Conservation (phyloP, 345 rosid genomes). For the Eucalyptus dawsonii region DNA sequence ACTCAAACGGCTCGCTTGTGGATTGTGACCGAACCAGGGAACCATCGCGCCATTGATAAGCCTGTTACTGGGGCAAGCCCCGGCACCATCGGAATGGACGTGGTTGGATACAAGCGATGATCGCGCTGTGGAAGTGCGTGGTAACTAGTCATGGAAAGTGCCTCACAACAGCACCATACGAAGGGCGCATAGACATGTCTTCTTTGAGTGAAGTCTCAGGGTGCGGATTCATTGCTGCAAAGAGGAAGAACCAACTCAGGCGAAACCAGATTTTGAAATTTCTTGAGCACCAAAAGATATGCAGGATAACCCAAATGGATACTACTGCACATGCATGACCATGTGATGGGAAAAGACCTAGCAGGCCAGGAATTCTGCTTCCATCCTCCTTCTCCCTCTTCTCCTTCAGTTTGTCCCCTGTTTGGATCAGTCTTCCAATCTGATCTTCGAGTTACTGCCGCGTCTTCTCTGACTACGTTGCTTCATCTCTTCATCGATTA, state of each 20-base stretch:
- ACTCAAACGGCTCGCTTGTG: background rate
- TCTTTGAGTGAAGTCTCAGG: slow-evolving; percentile 68
- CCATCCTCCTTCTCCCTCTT: slow-evolving; percentile 96
- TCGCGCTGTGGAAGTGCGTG: slow-evolving; percentile 38
- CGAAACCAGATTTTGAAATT: background rate
- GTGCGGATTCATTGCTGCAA: slow-evolving; percentile 85
- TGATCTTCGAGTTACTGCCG: slow-evolving; percentile 86
- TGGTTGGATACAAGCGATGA: slow-evolving; percentile 50
- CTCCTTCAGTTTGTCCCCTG: slow-evolving; percentile 92
- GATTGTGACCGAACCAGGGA: slow-evolving; percentile 76
- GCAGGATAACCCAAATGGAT: background rate
- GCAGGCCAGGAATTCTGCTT: slow-evolving; percentile 82
- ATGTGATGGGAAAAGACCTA: slow-evolving; percentile 37
- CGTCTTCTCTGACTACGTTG: slow-evolving; percentile 55
- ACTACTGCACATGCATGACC: background rate
- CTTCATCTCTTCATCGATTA: slow-evolving; percentile 78
- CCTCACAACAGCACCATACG: slow-evolving; percentile 66
- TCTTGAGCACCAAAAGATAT: background rate
- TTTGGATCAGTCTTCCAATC: slow-evolving; percentile 63
- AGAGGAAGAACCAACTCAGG: background rate
- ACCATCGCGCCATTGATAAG: slow-evolving; percentile 66
- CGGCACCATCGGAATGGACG: slow-evolving; percentile 59
- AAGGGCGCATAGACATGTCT: slow-evolving; percentile 81
- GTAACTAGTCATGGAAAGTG: slow-evolving; percentile 29
- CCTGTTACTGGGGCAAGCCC: slow-evolving; percentile 49